phyloP scores from a whole-genome alignment of 495 filamentous ascomycete species.

The Rusavskia elegans region DNA sequence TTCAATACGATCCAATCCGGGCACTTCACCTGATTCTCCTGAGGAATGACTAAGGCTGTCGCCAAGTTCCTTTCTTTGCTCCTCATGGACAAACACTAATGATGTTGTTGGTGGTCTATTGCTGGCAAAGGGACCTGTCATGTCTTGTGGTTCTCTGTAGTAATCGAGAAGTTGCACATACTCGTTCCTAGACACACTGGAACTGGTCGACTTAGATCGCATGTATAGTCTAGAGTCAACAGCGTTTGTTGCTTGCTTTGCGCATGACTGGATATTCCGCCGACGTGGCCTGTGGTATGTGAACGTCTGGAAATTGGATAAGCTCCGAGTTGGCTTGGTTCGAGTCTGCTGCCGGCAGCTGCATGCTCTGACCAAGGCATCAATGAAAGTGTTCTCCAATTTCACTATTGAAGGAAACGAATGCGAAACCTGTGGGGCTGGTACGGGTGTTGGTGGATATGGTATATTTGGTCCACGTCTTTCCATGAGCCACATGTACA shows the following conservation, averaged over 20 bases:
- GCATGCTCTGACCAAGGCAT: conserved; percentile 46
- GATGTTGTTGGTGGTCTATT: neutral
- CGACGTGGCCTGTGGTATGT: conserved; percentile 7
- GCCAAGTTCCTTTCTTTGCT: no score
- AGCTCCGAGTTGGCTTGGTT: neutral
- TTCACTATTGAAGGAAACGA: conserved; percentile 7
- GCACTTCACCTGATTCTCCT: neutral
- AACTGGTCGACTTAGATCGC: neutral
- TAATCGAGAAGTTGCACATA: conserved; percentile 13
- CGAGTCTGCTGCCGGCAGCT: conserved; percentile 42
- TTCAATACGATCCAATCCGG: no score
- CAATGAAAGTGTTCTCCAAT: conserved; percentile 43
- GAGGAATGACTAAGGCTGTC: no score
- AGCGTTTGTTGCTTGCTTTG: neutral
- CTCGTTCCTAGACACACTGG: conserved; percentile 8
- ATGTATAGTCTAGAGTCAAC: neutral
- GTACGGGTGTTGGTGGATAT: conserved; percentile 21
- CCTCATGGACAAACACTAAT: no score
- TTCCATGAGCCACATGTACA: neutral
- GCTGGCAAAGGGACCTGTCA: neutral
- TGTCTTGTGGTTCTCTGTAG: conserved; percentile 8
- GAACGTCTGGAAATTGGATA: neutral
- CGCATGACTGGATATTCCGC: neutral
- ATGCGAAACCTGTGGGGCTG: conserved; percentile 25
- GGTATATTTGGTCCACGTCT: conserved; percentile 14